phyloP scores from a whole-genome alignment of 768 basidiomycete species.

The Agaricus subrufescens region DNA sequence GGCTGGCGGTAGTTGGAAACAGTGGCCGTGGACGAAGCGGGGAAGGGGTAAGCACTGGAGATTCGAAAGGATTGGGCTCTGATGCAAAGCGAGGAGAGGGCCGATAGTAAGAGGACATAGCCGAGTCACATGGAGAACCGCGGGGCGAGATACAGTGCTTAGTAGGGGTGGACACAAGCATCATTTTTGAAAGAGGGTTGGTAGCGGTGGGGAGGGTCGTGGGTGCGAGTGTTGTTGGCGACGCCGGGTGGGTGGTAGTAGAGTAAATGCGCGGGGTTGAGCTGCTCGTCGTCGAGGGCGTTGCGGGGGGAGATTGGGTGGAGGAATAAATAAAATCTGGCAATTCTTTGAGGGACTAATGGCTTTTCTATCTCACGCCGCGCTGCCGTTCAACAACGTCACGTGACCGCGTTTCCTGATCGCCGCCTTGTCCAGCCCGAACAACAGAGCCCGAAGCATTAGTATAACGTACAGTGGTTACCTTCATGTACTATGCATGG shows the following conservation, averaged over 20 bases:
- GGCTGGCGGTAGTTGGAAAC: constrained; percentile 25
- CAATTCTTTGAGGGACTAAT: constrained; percentile 14
- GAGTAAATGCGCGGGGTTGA: constrained; percentile 7
- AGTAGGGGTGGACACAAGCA: constrained; percentile 42
- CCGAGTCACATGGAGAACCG: constrained; percentile 21
- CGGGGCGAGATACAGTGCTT: constrained; percentile 29
- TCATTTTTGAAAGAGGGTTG: constrained; percentile 23
- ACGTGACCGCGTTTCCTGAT: constrained; percentile 34
- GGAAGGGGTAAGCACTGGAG: constrained; percentile 63
- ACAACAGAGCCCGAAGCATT: too few species aligned
- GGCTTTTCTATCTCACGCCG: constrained; percentile 36
- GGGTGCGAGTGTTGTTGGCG: constrained; percentile 13
- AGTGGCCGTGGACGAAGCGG: constrained; percentile 46
- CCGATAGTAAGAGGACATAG: constrained; percentile 31
- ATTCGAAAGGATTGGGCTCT: constrained; percentile 37
- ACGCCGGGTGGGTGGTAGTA: neutral
- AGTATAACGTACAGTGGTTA: too few species aligned
- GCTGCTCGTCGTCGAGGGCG: constrained; percentile 7
- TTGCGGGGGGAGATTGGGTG: neutral
- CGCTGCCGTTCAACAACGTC: constrained; percentile 36
- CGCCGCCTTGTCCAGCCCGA: neutral
- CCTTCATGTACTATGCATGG: too few species aligned
- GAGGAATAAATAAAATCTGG: constrained; percentile 23
- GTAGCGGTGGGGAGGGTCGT: constrained; percentile 17
- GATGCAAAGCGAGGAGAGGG: constrained; percentile 29